These are phyloP conservation scores for Puccinia novopanici DNA, from an alignment of 1,284 basidiomycete genomes.

Conservation along the genomic window DNA sequence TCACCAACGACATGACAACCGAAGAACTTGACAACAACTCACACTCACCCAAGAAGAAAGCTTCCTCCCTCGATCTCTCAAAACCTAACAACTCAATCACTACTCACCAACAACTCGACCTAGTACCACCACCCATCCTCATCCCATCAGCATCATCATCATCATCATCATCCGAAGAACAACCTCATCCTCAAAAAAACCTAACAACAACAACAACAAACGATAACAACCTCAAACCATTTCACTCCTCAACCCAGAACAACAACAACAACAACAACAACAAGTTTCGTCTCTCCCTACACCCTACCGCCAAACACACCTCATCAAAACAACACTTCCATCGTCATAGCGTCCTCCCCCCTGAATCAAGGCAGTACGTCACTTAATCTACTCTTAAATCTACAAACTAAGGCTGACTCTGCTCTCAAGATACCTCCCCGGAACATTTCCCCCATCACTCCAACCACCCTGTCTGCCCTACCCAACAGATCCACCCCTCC, in stretches of 20 bases:
- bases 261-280: too few relatives aligned
- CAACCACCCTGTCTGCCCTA: background rate
- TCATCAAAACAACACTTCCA: conserved; percentile 8
- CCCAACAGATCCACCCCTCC: background rate
- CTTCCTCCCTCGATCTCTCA: conserved; percentile 39
- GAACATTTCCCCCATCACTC: background rate
- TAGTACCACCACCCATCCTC: background rate
- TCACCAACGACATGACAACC: background rate
- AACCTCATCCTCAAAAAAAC: too few relatives aligned
- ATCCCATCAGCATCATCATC: background rate
- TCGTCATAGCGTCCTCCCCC: conserved; percentile 33
- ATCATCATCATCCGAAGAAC: background rate
- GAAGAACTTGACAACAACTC: conserved; percentile 2
- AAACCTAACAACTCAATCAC: background rate
- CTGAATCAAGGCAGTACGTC: conserved; percentile 38
- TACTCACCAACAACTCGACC: background rate
- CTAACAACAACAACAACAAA: too few relatives aligned
- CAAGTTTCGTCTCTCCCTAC: conserved; percentile 25
- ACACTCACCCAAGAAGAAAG: background rate
- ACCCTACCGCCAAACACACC: conserved; percentile 23
- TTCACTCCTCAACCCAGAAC: background rate
- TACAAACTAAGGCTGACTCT: conserved; percentile 27
- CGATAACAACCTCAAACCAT: background rate
- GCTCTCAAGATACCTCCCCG: conserved; percentile 1
- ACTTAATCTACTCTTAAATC: conserved; percentile 22